phyloP scores from a whole-genome alignment of 192 early-diverging fungal species.

The Coemansia sp. region DNA sequence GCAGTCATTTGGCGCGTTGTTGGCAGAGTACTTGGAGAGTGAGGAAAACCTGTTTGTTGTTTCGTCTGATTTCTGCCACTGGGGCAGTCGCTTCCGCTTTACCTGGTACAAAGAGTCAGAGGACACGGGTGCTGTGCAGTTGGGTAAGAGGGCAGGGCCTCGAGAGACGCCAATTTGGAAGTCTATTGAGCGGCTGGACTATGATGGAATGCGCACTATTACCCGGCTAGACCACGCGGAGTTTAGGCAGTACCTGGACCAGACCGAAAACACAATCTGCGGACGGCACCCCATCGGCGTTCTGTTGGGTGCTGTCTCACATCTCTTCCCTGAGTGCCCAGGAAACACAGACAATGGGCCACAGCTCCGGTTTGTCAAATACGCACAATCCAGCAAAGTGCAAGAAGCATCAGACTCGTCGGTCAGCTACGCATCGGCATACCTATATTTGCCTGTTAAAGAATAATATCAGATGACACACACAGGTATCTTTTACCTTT shows the following conservation, averaged over 20 bases:
- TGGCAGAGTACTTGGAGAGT: slow-evolving; percentile 75
- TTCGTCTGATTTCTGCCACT: slow-evolving; percentile 99
- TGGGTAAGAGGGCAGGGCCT: slow-evolving; percentile 11
- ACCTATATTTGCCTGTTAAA: slow-evolving; percentile 25
- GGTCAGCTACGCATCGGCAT: slow-evolving; percentile 79
- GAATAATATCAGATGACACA: slow-evolving; percentile 1
- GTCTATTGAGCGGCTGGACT: slow-evolving; percentile 80
- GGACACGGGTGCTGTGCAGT: slow-evolving; percentile 1
- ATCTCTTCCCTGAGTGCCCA: slow-evolving; percentile 21
- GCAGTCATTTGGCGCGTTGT: slow-evolving; percentile 66
- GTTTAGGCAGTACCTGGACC: slow-evolving; percentile 72
- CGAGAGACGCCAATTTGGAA: slow-evolving; percentile 66
- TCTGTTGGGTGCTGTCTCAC: slow-evolving; percentile 68
- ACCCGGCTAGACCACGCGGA: slow-evolving; percentile 60
- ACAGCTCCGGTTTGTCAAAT: slow-evolving; percentile 74
- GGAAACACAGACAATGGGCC: slow-evolving; percentile 18
- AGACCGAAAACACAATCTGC: slow-evolving; percentile 93
- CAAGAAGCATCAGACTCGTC: slow-evolving; percentile 63
- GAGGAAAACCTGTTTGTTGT: slow-evolving; percentile 83
- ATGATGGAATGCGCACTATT: slow-evolving; percentile 78
- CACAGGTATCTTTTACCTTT: not conserved
- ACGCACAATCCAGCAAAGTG: slow-evolving; percentile 80
- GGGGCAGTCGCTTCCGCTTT: slow-evolving; percentile 87
- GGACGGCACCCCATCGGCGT: slow-evolving; percentile 90
- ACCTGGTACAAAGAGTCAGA: slow-evolving; percentile 62